phyloP scores from a whole-genome alignment of 768 basidiomycete genomes.

The Dacryopinax spathularia region DNA sequence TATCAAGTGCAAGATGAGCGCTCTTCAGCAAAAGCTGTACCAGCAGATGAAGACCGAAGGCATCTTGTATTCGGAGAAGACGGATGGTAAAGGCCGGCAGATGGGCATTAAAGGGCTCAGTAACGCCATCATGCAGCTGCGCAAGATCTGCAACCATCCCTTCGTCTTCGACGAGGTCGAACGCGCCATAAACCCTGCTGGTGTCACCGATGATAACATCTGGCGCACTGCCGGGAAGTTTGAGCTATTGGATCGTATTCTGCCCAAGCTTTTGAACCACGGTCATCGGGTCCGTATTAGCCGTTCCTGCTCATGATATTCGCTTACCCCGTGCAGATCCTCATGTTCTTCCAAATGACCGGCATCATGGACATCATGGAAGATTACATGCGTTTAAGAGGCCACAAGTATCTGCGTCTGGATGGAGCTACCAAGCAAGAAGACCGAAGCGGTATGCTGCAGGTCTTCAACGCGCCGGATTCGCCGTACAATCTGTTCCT shows the following conservation, averaged over 20 bases:
- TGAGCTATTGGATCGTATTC: constrained; percentile 74
- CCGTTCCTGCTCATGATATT: not conserved
- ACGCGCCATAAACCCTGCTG: constrained; percentile 76
- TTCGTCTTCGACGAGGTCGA: constrained; percentile 94
- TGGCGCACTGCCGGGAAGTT: constrained; percentile 84
- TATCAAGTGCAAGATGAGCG: constrained; percentile 90
- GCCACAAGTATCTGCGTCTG: constrained; percentile 78
- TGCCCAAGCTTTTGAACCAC: constrained; percentile 88
- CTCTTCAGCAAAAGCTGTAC: constrained; percentile 80
- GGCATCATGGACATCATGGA: constrained; percentile 98
- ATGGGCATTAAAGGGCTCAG: constrained; percentile 77
- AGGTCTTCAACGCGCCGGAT: constrained; percentile 74
- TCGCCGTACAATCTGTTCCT: constrained; percentile 88
- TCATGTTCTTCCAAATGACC: constrained; percentile 99
- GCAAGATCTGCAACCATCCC: constrained; percentile 97
- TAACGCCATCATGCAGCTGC: constrained; percentile 93
- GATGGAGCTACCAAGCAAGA: constrained; percentile 95
- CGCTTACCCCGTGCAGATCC: constrained; percentile 39
- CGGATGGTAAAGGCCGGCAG: constrained; percentile 54
- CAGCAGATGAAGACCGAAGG: constrained; percentile 98
- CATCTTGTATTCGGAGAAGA: constrained; percentile 75
- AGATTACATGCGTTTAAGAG: constrained; percentile 80
- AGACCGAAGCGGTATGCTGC: constrained; percentile 76
- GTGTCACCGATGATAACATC: constrained; percentile 70
- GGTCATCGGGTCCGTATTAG: constrained; percentile 59